Base-by-base conservation (phyloP, 495 filamentous ascomycete genomes). In the Lasiosphaeria miniovina region DNA sequence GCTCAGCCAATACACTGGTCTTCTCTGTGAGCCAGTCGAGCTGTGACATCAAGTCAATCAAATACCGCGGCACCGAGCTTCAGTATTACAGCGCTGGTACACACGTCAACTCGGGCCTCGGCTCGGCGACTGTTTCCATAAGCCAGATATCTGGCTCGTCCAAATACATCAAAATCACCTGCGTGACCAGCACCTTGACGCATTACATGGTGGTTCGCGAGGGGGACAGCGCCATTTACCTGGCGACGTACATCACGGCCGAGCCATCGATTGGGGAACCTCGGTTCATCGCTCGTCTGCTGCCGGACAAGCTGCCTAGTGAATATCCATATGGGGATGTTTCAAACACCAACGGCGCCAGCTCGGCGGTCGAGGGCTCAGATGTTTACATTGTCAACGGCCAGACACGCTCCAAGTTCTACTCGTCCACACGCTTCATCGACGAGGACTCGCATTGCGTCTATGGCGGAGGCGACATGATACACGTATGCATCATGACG, bases 391-490 rank as follows among this genome's bases (percentile, higher is more conserved):
- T 84, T 38, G 82, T 88, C 40, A 65, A 78, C 60, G 82, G 84
- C 11, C 74, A 87, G 63, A 88, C 86, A 0, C 82, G 86, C 32
- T 83, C 80, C 68, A 88, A 88, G 69, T 88, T 88, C 75, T 88
- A 86, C 73, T 86, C 83, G 14, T 84, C 81, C 62, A 74, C 85
- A 12, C 76, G 83, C 0, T 88, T 88, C 71, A 88, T 88, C 71
- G 86, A 88, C 65, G 84, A 88, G 61, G 73, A 83, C 11, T 76
- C 79, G 7, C 84, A 88, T 62, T 88, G 86, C 71, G 79, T 83
- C 2, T 77, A 74, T 35, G 76, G 77, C 32, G 71, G 71, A 54
- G 64, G 68, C 45, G 77, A 78, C 46, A 71, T 77, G 14, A 71
- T 74, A 31, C 75, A 78, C 45, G 76, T 71, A n/a, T 85, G 82